Evolutionary conservation across 768 basidiomycete species (phyloP), one percentile per base, ranked within the genome.

Genomic region (Grammothele lineata): DNA sequence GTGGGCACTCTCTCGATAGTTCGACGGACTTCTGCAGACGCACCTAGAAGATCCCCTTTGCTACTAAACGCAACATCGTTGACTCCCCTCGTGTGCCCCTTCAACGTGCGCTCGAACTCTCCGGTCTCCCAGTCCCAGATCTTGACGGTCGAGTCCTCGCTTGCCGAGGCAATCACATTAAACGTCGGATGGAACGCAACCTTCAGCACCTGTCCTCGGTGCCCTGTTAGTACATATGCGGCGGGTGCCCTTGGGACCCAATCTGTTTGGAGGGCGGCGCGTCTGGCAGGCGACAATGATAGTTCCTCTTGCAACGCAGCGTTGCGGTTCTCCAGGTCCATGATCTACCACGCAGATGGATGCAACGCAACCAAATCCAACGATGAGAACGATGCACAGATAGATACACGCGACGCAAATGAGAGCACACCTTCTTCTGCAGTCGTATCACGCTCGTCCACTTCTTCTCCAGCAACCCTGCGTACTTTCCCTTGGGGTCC

Each of bases 391-490:
- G 27, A n/a, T n/a, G n/a, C n/a, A n/a, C 27, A 7, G 27, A 30
- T 14, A 14, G 27, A n/a, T n/a, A n/a, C n/a, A n/a, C n/a, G n/a
- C n/a, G n/a, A n/a, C n/a, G 27, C 27, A 30, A 30, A 30, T 22
- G 27, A 53, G 51, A 37, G 35, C 60, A 53, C 51, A 86, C 92
- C 83, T 94, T 95, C 76, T 94, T 91, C 72, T 97, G 94, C 63
- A 97, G 67, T 55, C 94, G 78, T 48, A 97, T 94, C 26, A 96
- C 92, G 61, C 87, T 90, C 40, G 91, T 95, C 94, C 94, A 97
- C 67, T 97, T 97, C 83, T 95, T 95, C 73, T 92, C 94, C 50
- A 97, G 69, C 47, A 97, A 69, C 1, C 92, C 93, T 1, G 83
- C 82, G 59, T 83, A 86, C 64, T 89, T 87, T 41, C 90, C 82